A percentile compares a stretch with the other conserved stretches of the same genome.
phyloP scores from a whole-genome alignment of 495 filamentous ascomycete species.

The Cairneyella variabilis region DNA sequence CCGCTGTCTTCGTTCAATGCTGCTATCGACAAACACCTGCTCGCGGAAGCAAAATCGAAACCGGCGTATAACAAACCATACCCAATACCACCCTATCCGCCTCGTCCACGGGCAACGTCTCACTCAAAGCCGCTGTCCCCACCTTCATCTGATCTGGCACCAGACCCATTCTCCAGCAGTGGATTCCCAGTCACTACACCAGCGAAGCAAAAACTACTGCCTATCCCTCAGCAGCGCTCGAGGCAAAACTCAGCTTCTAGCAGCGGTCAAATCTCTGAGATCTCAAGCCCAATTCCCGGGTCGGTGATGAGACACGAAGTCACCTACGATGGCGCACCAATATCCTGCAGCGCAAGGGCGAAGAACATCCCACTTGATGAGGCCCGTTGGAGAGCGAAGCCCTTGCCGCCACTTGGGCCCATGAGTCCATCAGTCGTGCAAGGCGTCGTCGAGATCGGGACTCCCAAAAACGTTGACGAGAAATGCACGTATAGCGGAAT shows the following conservation, averaged over 20 bases:
- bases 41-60: neutral
- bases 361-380: conserved; percentile 10
- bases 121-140: neutral
- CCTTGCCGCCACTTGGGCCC: conserved; percentile 13
- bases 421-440: conserved; percentile 11
- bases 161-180: neutral
- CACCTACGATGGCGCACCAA: conserved; percentile 3
- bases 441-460: conserved; percentile 18
- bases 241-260: neutral
- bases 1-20: conserved; percentile 15
- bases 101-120: neutral
- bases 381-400: conserved; percentile 13
- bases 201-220: neutral
- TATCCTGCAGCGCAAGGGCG: neutral
- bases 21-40: neutral
- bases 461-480: neutral
- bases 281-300: conserved; percentile 11
- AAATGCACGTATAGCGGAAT: neutral
- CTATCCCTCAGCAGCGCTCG: neutral
- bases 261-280: neutral
- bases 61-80: neutral
- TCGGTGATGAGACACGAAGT: conserved; percentile 3
- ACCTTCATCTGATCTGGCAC: neutral
- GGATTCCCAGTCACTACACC: neutral
- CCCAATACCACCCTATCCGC: conserved; percentile 2